phyloP scores from a whole-genome alignment of 805 yeast species.

The Barnettozyma botsteinii region DNA sequence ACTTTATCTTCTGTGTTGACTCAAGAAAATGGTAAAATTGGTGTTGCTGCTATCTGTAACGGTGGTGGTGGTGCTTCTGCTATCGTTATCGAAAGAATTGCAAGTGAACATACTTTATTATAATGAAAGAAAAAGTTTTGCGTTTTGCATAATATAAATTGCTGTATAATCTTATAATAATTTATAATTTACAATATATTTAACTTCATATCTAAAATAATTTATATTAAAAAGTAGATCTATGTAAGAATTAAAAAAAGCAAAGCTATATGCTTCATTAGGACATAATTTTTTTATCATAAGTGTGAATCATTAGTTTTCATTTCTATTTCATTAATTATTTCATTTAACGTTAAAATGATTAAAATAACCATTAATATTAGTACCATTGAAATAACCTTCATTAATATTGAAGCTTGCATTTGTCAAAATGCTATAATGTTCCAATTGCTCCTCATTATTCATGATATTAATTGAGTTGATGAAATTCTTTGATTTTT shows the following conservation, averaged over 20 bases:
- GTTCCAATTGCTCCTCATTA: not conserved
- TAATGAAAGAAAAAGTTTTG: slow-evolving; percentile 6
- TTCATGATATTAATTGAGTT: not conserved
- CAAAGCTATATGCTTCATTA: no score
- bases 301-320: no score
- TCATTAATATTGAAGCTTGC: slow-evolving; percentile 10
- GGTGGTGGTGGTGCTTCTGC: slow-evolving; percentile 99
- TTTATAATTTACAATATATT: no score
- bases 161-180: no score
- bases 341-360: not conserved
- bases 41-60: slow-evolving; percentile 95
- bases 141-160: no score
- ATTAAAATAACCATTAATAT: not conserved
- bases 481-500: no score
- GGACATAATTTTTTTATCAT: no score
- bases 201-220: no score
- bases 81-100: slow-evolving; percentile 71
- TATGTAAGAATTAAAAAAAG: no score
- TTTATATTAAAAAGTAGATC: no score
- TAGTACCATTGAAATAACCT: not conserved
- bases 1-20: slow-evolving; percentile 74
- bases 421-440: slow-evolving; percentile 10
- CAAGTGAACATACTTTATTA: slow-evolving; percentile 21
- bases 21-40: slow-evolving; percentile 84
- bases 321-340: not conserved